A percentile compares a stretch with the other conserved stretches of the same genome.
phyloP scores from a whole-genome alignment of 2,329 filamentous ascomycete genomes.

The Exophiala aquamarina region DNA sequence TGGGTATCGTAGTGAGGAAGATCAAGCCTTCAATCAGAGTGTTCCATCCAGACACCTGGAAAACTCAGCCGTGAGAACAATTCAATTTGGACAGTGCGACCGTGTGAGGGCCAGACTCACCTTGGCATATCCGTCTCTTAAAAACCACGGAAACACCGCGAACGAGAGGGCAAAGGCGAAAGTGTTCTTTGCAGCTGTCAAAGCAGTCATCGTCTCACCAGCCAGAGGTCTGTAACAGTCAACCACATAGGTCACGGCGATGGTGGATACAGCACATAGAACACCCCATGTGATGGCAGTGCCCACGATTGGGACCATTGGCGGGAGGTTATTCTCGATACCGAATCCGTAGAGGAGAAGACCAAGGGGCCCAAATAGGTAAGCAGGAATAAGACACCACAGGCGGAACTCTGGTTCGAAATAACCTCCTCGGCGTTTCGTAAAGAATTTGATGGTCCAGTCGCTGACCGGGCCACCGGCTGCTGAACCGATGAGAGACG shows the following conservation, averaged over 20 bases:
- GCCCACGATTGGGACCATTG: slow-evolving; percentile 6
- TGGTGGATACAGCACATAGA: slow-evolving; percentile 9
- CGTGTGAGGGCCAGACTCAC: too few species aligned
- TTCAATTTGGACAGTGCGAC: too few species aligned
- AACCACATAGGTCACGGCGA: slow-evolving; percentile 14
- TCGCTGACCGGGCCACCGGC: slow-evolving; percentile 8
- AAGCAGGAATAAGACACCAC: slow-evolving; percentile 27
- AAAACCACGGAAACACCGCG: slow-evolving; percentile 8
- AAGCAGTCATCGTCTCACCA: slow-evolving; percentile 6
- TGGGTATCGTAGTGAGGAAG: slow-evolving; percentile 7
- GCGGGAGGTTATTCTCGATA: slow-evolving; percentile 1
- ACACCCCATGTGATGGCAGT: slow-evolving; percentile 7
- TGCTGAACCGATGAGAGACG: slow-evolving; percentile 3
- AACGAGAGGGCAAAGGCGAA: slow-evolving; percentile 15
- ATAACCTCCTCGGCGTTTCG: slow-evolving; percentile 46
- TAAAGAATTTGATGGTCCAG: slow-evolving; percentile 30
- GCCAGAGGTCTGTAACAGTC: slow-evolving; percentile 10
- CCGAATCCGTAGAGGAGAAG: slow-evolving; percentile 8
- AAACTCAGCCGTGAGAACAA: background rate
- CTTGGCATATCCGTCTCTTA: slow-evolving; percentile 6
- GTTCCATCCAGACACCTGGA: slow-evolving; percentile 10
- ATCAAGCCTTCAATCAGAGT: slow-evolving; percentile 10
- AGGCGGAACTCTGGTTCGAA: slow-evolving; percentile 53
- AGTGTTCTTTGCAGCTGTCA: background rate
- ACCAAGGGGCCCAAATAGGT: slow-evolving; percentile 6